Evolutionary conservation across 345 rosid genomes (phyloP).

Genomic region (Psidium friedrichsthalianum): DNA sequence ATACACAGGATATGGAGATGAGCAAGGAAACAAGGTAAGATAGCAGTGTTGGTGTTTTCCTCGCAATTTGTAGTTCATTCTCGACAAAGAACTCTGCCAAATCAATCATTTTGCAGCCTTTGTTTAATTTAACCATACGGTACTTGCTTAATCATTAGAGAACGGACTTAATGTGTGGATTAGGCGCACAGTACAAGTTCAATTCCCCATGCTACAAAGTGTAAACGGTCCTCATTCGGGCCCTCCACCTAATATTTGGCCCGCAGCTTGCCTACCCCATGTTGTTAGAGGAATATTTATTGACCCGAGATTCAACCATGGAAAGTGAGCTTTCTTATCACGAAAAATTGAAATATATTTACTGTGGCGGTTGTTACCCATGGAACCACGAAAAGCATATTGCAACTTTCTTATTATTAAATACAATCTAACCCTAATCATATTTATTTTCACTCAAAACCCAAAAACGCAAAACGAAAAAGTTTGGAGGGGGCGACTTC

Average conservation of each 20-base stretch:
- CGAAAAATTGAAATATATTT: not conserved
- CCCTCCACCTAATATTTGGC: not conserved
- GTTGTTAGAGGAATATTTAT: not conserved
- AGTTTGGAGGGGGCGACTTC: not conserved
- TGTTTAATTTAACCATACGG: not conserved
- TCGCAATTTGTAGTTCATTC: not conserved
- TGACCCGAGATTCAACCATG: not conserved
- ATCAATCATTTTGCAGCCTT: not conserved
- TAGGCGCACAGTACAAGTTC: not conserved
- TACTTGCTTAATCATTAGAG: not conserved
- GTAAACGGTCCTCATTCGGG: not conserved
- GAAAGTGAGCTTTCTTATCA: not conserved
- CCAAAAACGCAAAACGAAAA: not conserved
- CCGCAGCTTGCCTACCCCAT: not conserved
- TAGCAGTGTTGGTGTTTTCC: not conserved
- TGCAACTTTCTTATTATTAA: not conserved
- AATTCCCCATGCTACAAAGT: not conserved
- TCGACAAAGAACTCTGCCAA: not conserved
- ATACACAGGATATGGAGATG: slow-evolving; percentile 52
- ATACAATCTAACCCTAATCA: not conserved
- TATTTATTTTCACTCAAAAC: not conserved
- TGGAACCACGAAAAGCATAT: not conserved
- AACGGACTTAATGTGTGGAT: not conserved
- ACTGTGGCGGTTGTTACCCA: not conserved
- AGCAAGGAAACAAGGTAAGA: slow-evolving; percentile 54